A percentile compares a stretch with the other conserved stretches of the same genome.
phyloP scores from a whole-genome alignment of 768 basidiomycete genomes.

The Polyporus arcularius region DNA sequence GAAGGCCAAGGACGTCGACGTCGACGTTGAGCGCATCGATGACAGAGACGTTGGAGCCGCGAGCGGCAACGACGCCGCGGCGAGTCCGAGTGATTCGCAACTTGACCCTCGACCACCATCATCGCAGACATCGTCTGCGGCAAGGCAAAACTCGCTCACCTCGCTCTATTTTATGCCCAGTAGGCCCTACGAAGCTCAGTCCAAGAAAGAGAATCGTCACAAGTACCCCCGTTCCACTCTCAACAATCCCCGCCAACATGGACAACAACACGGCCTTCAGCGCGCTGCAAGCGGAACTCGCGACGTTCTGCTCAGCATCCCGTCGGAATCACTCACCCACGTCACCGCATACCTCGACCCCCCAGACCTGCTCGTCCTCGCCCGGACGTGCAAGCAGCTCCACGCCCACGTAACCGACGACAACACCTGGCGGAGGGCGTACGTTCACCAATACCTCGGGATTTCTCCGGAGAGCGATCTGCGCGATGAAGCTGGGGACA shows the following conservation, averaged over 20 bases:
- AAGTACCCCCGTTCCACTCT: slow-evolving; percentile 30
- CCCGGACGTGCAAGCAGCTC: slow-evolving; percentile 51
- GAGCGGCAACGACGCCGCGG: neutral
- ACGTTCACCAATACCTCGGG: slow-evolving; percentile 65
- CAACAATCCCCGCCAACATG: slow-evolving; percentile 46
- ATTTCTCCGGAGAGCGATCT: slow-evolving; percentile 66
- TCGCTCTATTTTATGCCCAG: slow-evolving; percentile 64
- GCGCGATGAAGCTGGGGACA: slow-evolving; percentile 34
- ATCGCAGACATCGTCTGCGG: slow-evolving; percentile 36
- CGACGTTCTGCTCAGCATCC: slow-evolving; percentile 48
- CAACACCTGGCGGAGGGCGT: slow-evolving; percentile 78
- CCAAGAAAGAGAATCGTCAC: slow-evolving; percentile 38
- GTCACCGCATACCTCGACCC: slow-evolving; percentile 76
- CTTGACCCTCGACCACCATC: slow-evolving; percentile 28
- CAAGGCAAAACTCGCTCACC: slow-evolving; percentile 5
- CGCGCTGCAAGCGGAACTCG: slow-evolving; percentile 18
- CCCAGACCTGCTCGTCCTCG: slow-evolving; percentile 57
- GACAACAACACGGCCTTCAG: slow-evolving; percentile 37
- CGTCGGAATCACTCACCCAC: slow-evolving; percentile 73
- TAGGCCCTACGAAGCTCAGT: slow-evolving; percentile 46
- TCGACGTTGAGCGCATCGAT: slow-evolving; percentile 11
- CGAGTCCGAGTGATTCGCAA: slow-evolving; percentile 20
- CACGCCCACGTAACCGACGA: slow-evolving; percentile 73
- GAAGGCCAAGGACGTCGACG: neutral
- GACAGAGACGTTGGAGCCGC: slow-evolving; percentile 12